A percentile compares a stretch with the other conserved stretches of the same genome.
phyloP scores from a whole-genome alignment of 2,329 filamentous ascomycete species.

The Trichophyton rubrum region DNA sequence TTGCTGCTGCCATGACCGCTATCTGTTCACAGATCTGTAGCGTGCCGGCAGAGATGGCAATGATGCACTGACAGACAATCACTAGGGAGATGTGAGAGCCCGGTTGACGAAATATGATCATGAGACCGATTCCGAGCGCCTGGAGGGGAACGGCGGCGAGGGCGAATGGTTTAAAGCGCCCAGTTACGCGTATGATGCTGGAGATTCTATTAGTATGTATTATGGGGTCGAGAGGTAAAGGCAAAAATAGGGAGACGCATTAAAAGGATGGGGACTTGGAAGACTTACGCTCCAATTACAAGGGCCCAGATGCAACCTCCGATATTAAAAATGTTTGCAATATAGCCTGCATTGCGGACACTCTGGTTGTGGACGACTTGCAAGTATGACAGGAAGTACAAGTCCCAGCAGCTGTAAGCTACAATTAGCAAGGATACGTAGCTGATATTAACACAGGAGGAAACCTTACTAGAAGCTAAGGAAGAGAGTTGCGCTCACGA shows the following conservation, averaged over 20 bases:
- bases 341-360: conserved; percentile 32
- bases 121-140: conserved; percentile 39
- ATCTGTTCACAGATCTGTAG: conserved; percentile 43
- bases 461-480: conserved; percentile 31
- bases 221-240: neutral
- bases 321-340: conserved; percentile 38
- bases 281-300: conserved; percentile 29
- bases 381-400: conserved; percentile 42
- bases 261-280: neutral
- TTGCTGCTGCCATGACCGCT: conserved; percentile 42
- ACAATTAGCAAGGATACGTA: neutral
- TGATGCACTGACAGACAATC: conserved; percentile 41
- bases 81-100: conserved; percentile 36
- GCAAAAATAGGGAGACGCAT: too few species aligned
- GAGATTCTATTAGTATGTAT: neutral
- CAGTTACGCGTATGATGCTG: conserved; percentile 33
- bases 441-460: neutral
- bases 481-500: conserved; percentile 36
- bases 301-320: conserved; percentile 38
- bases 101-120: conserved; percentile 42
- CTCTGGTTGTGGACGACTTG: conserved; percentile 38
- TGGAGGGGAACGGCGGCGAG: conserved; percentile 38
- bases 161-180: conserved; percentile 39
- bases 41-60: conserved; percentile 39
- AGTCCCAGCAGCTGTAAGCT: conserved; percentile 33